Evolutionary conservation across 106 monocot species (phyloP), one percentile per base, ranked within the genome.

Genomic region (Iris macrosiphon): DNA sequence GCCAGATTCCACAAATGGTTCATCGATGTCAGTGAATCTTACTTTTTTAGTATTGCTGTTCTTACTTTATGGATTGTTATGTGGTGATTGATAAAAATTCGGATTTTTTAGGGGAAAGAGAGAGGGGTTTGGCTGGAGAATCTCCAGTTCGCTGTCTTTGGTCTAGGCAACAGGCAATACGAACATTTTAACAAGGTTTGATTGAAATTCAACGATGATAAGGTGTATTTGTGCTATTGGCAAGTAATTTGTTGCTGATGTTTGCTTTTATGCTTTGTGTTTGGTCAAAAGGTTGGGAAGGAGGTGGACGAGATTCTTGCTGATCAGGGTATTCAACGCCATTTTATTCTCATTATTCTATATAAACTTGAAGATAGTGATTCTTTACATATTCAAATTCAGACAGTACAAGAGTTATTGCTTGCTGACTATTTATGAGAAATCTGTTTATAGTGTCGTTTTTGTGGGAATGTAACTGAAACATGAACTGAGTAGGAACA

Each of bases 131-230:
- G 78, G 70, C 48, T 84, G 40, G 38, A 74, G 26, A 71, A 66
- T 71, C 70, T 84, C 17, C 70, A 64, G 20, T 84, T 66, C 59
- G 83, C 55, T 31, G 78, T 84, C 10, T 84, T 84, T 68, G 83
- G 83, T 37, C 62, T 84, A 15, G 83, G 83, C 19, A 84, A 84
- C 63, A 62, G 71, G 63, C 83, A 84, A 44, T 84, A 84, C 26
- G 83, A 84, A 21, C 83, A 84, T 64, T 84, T 84, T 64, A 84
- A 84, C 49, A 82, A 86, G 86, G n/a, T n/a, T n/a, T n/a, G n/a
- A n/a, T n/a, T n/a, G n/a, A n/a, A n/a, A n/a, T n/a, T n/a, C n/a
- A n/a, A n/a, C n/a, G n/a, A n/a, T n/a, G n/a, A n/a, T n/a, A n/a
- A n/a, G n/a, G n/a, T n/a, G n/a, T n/a, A n/a, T n/a, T n/a, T n/a